Base-by-base conservation (phyloP, 352 stramenopile species). In the Hyphochytrium catenoides region DNA sequence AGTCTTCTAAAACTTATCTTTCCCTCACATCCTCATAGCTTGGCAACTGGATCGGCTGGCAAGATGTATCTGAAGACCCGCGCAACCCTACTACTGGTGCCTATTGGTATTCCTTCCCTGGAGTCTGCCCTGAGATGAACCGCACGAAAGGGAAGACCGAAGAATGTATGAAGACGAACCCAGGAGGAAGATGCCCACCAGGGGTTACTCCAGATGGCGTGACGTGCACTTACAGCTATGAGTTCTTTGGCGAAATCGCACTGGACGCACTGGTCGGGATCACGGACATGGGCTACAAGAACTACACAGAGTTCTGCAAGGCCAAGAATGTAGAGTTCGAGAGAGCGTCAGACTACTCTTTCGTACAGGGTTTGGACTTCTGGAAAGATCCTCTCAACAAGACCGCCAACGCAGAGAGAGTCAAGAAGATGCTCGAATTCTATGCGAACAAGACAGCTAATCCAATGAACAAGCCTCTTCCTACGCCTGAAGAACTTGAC, bases 101-200 rank as follows among this genome's bases (percentile, higher is more conserved):
- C n/a, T n/a, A n/a, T n/a, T 76, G 63, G 63, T 76, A 61, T 37
- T 74, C 61, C n/a, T 59, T 62, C 32, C 63, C 63, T 4, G 69
- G 67, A 31, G 53, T 22, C 4, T 76, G 63, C 20, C 45, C 55
- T 14, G 51, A 57, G 18, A 40, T 54, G 19, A 47, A 33, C 21
- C 69, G 58, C 52, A 25, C 5, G 8, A n/a, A n/a, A n/a, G 25
- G 40, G 9, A 74, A 76, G 44, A 51, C 44, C 1, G 26, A 46
- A 8, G 29, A 20, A n/a, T 54, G 46, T 17, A 34, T 36, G 1
- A 34, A 22, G 7, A 12, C 2, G 21, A 42, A 42, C n/a, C 30
- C 34, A n/a, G 48, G 48, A n/a, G 51, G 51, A 2, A 27, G 56
- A 14, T 59, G 51, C 26, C 24, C 38, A 2, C 31, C 27, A 15